Base-by-base conservation (phyloP, 164 flowering plant genomes). In the Annona cherimola region DNA sequence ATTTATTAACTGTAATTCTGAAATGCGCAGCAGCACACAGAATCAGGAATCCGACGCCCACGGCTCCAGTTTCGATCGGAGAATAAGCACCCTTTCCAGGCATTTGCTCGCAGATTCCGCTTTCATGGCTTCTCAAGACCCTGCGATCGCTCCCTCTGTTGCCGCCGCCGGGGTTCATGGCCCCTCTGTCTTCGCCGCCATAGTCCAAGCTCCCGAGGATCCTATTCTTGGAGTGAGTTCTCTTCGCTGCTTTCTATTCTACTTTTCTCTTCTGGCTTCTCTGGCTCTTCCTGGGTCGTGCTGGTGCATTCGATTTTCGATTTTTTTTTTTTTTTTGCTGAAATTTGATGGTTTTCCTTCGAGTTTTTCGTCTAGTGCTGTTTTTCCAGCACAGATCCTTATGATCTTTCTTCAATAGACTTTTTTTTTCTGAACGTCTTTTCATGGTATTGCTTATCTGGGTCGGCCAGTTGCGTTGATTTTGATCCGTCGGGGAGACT, bases 181-280 rank as follows among this genome's bases (percentile, higher is more conserved):
- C 66, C 81, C 68, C 63, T 96, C 99, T 42, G 92, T 90, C 64
- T 96, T 96, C 74, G 84, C 77, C 61, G 84, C 84, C 82, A 73
- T 96, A 35, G 90, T 74, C 79, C 96, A 74, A 19, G 99, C 88
- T 63, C 99, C 99, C 3, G 99, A 96, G 78, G 98, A 96, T 88
- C 94, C 99, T 11, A 96, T 96, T 71, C 87, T 96, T 43, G 99
- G 99, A 76, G 99, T 95, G 84, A 63, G 14, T 64, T 45, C 35
- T 62, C 54, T 12, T 20, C 26, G 62, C 72, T 5, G 43, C 64
- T 2, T 35, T 45, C 19, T 35, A 50, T 50, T 16, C 57, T 6
- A 2, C 57, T 50, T 50, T 50, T 50, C 2, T 6, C 16, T 50
- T 50, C 14, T 16, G 9, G 57, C 14, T 50, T 11, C 9, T 50